phyloP scores from a whole-genome alignment of 176 grass and related monocot genomes.

The Oryza nivara region DNA sequence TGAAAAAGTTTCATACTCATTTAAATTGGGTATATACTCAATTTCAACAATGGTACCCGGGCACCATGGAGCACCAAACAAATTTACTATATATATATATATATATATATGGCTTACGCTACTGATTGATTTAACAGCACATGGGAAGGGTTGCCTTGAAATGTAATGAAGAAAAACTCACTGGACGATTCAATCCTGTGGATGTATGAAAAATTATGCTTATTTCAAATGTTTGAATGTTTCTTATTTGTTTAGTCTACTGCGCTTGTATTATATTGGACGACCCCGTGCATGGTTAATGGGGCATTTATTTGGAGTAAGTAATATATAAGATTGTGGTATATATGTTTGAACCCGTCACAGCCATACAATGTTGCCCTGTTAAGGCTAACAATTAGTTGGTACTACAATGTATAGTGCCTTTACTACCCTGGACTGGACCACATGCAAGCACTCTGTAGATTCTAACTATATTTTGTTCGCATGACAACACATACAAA shows the following conservation, averaged over 20 bases:
- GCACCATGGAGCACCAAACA: no score
- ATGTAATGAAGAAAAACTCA: background rate
- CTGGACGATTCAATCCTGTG: background rate
- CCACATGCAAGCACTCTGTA: background rate
- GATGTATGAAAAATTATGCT: background rate
- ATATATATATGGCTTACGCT: background rate
- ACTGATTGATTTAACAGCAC: conserved; percentile 5
- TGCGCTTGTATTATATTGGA: conserved; percentile 27
- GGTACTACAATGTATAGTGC: conserved; percentile 24
- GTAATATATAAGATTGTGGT: background rate
- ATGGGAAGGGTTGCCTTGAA: background rate
- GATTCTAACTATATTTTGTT: conserved; percentile 33
- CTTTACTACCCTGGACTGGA: conserved; percentile 6
- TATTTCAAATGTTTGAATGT: conserved; percentile 21
- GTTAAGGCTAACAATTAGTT: conserved; percentile 10
- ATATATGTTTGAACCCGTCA: conserved; percentile 18
- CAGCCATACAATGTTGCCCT: background rate
- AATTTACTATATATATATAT: no score
- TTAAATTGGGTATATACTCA: no score
- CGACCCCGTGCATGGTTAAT: conserved; percentile 8
- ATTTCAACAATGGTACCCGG: no score
- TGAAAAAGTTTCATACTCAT: no score
- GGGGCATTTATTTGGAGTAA: conserved; percentile 7
- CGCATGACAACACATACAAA: background rate
- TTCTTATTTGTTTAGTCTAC: background rate